Percentiles rank a stretch among this genome's conserved stretches.
Evolutionary conservation across 2,329 filamentous ascomycete species (phyloP).

Genomic region (Aschersonia sp.): DNA sequence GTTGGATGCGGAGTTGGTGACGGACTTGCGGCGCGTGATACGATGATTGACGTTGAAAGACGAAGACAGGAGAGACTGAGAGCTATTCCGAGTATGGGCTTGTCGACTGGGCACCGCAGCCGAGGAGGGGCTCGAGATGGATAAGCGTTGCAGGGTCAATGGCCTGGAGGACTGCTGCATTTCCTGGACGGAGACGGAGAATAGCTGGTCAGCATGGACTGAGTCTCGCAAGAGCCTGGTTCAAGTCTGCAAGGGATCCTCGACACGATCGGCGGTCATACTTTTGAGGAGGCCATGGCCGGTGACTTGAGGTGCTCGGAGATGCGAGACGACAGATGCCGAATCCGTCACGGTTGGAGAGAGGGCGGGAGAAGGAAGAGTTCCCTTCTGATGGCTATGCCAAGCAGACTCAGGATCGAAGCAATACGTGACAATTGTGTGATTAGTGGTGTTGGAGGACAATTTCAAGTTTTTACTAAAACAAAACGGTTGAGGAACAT

Average conservation of each 20-base stretch:
- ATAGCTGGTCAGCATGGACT: conserved; percentile 18
- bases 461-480: conserved; percentile 5
- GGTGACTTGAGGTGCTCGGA: conserved; percentile 20
- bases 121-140: conserved; percentile 40
- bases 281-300: conserved; percentile 50
- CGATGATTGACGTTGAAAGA: conserved; percentile 72
- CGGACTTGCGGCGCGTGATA: conserved; percentile 86
- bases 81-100: conserved; percentile 60
- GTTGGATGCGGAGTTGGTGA: conserved; percentile 61
- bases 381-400: neutral
- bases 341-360: conserved; percentile 12
- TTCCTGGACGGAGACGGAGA: conserved; percentile 29
- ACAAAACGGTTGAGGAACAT: conserved; percentile 21
- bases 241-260: conserved; percentile 13
- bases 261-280: conserved; percentile 21
- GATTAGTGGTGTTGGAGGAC: conserved; percentile 4
- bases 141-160: conserved; percentile 47
- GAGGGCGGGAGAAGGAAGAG: conserved; percentile 3
- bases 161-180: conserved; percentile 53
- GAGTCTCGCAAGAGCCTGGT: conserved; percentile 14
- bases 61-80: conserved; percentile 65
- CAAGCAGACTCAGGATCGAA: too few relatives aligned
- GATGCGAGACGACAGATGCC: conserved; percentile 17
- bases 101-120: conserved; percentile 46
- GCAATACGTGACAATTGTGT: neutral